Evolutionary conservation across 2,329 filamentous ascomycete genomes (phyloP), one percentile per base, ranked within the genome.

Genomic region (Sordariomycetes sp.): DNA sequence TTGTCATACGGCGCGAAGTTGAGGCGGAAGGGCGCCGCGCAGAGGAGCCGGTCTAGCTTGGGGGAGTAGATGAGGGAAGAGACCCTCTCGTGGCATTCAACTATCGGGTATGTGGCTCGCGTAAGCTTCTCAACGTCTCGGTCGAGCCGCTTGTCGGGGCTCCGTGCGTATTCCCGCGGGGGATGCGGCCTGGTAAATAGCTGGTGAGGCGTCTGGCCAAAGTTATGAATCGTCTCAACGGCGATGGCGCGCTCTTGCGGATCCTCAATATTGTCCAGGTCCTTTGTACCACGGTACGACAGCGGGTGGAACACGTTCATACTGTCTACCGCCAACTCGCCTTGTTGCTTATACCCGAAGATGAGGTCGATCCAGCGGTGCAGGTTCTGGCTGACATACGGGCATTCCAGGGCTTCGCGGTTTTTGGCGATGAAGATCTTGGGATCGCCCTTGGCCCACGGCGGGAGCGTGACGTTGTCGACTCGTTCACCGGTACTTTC

Each of bases 161-260:
- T 80, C 24, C 81, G 75, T 4, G 79, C 71, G 58, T 87, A 80
- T 62, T 95, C 90, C 15, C 86, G 81, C n/a, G 80, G 73, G 3
- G 87, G 85, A 69, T 99, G 94, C 13, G 87, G 78, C 59, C 86
- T 86, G 52, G 83, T 81, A 68, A 97, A 99, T 17, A 97, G 87
- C 68, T 99, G 95, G 64, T 95, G 88, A 1, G 95, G 94, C 1
- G 95, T 99, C 69, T 99, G 94, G 0, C 94, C 94, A 69, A 99
- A 99, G 64, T 97, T 97, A 70, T 99, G 92, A 64, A 99, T 97
- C 63, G 96, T 95, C 36, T 90, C 90, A 57, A 96, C 96, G 0
- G 90, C 92, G 5, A 92, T 89, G 7, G 90, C 77, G 51, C 90
- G 81, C 69, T 97, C 91, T 58, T 92, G 83, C 0, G 89, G 87